phyloP scores from a whole-genome alignment of 2,329 filamentous ascomycete genomes.

The Fusarium chaquense region DNA sequence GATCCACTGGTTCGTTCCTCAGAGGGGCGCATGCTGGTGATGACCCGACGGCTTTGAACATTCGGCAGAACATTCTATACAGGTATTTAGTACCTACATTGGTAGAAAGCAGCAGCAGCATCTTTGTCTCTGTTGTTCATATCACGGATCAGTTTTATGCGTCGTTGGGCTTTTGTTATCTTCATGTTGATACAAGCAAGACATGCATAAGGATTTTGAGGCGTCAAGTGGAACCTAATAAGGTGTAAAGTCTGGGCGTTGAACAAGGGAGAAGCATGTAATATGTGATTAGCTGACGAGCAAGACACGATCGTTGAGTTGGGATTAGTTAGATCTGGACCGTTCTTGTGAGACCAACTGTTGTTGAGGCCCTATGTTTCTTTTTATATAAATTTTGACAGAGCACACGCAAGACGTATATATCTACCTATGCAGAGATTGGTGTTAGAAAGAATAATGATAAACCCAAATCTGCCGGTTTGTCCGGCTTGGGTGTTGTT shows the following conservation, averaged over 20 bases:
- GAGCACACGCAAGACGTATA: neutral
- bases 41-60: neutral
- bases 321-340: neutral
- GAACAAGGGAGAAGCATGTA: conserved; percentile 32
- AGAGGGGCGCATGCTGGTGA: neutral
- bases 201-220: conserved; percentile 11
- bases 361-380: neutral
- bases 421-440: neutral
- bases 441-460: neutral
- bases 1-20: neutral
- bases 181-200: conserved; percentile 3
- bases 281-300: conserved; percentile 13
- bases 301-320: conserved; percentile 13
- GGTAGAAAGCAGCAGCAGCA: neutral
- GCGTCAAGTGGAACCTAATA: conserved; percentile 22
- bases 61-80: neutral
- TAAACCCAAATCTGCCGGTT: conserved; percentile 21
- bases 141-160: neutral
- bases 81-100: neutral
- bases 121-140: neutral
- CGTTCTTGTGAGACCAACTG: conserved; percentile 15
- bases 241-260: conserved; percentile 17
- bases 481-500: conserved; percentile 34
- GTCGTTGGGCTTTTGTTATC: conserved; percentile 1
- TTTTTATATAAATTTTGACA: neutral